Conservation (phyloP, 2,329 filamentous ascomycete genomes). For the Metarhizium robertsii region DNA sequence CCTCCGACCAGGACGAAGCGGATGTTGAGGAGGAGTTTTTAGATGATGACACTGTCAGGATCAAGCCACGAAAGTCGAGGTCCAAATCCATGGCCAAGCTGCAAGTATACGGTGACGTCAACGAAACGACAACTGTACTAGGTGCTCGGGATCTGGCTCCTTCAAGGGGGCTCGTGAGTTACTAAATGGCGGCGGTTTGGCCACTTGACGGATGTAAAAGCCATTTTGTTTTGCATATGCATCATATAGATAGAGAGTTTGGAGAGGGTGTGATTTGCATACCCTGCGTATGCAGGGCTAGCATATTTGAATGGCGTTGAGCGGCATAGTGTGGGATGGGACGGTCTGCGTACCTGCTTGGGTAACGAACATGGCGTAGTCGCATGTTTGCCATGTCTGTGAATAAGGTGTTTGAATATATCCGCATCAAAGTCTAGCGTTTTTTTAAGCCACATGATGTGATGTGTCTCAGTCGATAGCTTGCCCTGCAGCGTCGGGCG, state of each 20-base stretch:
- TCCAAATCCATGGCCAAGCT: constrained; percentile 4
- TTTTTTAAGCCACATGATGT: too few relatives aligned
- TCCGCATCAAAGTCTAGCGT: too few relatives aligned
- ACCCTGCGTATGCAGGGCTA: not conserved
- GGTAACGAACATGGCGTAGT: too few relatives aligned
- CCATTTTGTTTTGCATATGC: not conserved
- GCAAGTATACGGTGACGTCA: constrained; percentile 23
- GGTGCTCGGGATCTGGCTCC: not conserved
- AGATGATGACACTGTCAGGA: constrained; percentile 4
- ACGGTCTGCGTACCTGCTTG: not conserved
- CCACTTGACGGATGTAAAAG: not conserved
- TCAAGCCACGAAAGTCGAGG: constrained; percentile 12
- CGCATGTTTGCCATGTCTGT: too few relatives aligned
- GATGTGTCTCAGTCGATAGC: too few relatives aligned
- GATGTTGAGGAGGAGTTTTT: constrained; percentile 19
- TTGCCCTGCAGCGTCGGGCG: too few relatives aligned
- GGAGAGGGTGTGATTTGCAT: not conserved
- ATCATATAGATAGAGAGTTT: not conserved
- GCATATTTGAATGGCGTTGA: not conserved
- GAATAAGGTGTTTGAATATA: too few relatives aligned
- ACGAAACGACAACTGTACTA: constrained; percentile 2
- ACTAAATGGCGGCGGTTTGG: not conserved
- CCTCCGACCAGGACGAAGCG: constrained; percentile 11
- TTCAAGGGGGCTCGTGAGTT: not conserved
- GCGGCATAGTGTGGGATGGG: not conserved